Conservation (phyloP, 768 basidiomycete species). For the Lactarius vividus region DNA sequence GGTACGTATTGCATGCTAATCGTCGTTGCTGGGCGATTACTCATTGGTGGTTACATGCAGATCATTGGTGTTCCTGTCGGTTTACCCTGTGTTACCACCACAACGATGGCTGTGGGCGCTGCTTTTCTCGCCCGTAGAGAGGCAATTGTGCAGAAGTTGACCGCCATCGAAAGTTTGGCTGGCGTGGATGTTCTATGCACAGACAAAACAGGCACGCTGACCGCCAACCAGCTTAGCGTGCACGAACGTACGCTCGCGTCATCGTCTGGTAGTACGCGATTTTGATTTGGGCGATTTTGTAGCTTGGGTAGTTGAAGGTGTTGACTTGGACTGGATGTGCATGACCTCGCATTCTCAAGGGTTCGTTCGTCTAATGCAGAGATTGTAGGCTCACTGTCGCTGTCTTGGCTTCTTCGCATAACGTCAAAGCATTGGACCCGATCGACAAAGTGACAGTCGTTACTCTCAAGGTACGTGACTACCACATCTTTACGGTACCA, state of each 20-base stretch:
- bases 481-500: background rate
- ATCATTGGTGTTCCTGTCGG: slow-evolving; percentile 51
- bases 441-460: slow-evolving; percentile 49
- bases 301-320: slow-evolving; percentile 31
- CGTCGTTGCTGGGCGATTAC: background rate
- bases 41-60: slow-evolving; percentile 17
- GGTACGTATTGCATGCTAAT: slow-evolving; percentile 23
- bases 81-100: slow-evolving; percentile 45
- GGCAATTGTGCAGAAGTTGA: slow-evolving; percentile 49
- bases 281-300: background rate
- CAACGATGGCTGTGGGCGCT: slow-evolving; percentile 44
- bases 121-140: slow-evolving; percentile 43
- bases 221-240: slow-evolving; percentile 48
- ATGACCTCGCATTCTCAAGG: slow-evolving; percentile 6
- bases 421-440: slow-evolving; percentile 45
- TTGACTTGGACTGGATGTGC: slow-evolving; percentile 36
- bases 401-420: slow-evolving; percentile 47
- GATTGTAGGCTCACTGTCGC: slow-evolving; percentile 38
- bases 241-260: slow-evolving; percentile 37
- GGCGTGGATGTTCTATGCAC: slow-evolving; percentile 47
- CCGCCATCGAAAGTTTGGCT: slow-evolving; percentile 50
- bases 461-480: slow-evolving; percentile 35
- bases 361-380: background rate
- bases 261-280: background rate
- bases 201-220: slow-evolving; percentile 48